These are phyloP conservation scores for Xylariaceae sp. DNA, from an alignment of 2,329 filamentous ascomycete genomes.

Conservation along the genomic window DNA sequence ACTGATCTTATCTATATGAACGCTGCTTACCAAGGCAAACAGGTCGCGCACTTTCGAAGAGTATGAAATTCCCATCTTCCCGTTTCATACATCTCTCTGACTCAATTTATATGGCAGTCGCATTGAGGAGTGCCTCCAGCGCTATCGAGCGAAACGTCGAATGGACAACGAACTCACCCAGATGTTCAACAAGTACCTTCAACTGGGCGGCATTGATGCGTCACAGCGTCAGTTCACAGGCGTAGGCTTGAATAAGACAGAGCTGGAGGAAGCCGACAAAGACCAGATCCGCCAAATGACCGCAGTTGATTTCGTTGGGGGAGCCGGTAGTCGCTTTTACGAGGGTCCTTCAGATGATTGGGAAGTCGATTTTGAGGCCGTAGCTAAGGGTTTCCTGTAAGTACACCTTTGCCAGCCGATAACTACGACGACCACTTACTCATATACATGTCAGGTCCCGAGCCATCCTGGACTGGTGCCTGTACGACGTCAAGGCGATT, in stretches of 20 bases:
- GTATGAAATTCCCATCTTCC: constrained; percentile 36
- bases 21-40: constrained; percentile 5
- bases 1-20: not conserved
- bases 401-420: constrained; percentile 22
- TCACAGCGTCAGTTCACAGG: constrained; percentile 54
- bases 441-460: constrained; percentile 39
- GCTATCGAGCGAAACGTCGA: constrained; percentile 73
- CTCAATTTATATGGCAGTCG: constrained; percentile 46
- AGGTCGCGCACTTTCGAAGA: constrained; percentile 52
- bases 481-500: constrained; percentile 51
- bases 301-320: constrained; percentile 57
- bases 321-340: constrained; percentile 44
- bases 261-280: constrained; percentile 54
- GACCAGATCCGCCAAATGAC: constrained; percentile 61
- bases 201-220: constrained; percentile 74
- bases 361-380: constrained; percentile 74
- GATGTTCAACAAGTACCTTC: constrained; percentile 76
- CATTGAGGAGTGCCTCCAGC: constrained; percentile 79
- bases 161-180: constrained; percentile 58
- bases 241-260: constrained; percentile 44
- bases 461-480: constrained; percentile 51
- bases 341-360: constrained; percentile 52
- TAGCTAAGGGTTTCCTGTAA: constrained; percentile 76
- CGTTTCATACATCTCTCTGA: not conserved
- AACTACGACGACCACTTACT: constrained; percentile 4